phyloP scores from a whole-genome alignment of 2,329 filamentous ascomycete species.

The Capronia americana region DNA sequence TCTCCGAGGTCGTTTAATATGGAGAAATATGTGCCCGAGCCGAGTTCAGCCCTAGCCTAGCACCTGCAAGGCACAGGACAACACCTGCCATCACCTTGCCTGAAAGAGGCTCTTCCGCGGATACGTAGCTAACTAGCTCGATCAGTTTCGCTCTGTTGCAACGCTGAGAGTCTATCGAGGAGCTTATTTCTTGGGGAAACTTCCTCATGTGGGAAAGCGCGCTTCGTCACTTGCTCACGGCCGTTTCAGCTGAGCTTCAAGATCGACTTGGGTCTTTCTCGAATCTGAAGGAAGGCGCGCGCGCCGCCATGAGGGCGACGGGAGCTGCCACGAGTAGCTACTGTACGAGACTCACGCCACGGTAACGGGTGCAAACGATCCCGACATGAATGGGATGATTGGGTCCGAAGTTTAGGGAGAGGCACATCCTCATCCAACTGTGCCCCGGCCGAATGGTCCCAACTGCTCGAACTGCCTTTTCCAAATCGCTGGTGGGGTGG shows the following conservation, averaged over 20 bases:
- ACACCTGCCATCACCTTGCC: neutral
- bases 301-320: neutral
- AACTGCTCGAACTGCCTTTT: conserved; percentile 4
- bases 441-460: neutral
- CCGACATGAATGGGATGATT: neutral
- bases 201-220: conserved; percentile 4
- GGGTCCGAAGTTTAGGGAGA: neutral
- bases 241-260: conserved; percentile 5
- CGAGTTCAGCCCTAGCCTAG: neutral
- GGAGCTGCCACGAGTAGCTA: neutral
- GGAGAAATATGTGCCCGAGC: conserved; percentile 4
- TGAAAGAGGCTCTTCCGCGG: conserved; percentile 7
- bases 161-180: too few relatives aligned
- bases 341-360: neutral
- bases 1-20: conserved; percentile 8
- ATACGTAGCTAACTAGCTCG: too few relatives aligned
- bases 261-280: neutral
- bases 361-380: neutral
- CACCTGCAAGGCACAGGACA: conserved; percentile 24
- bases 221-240: neutral
- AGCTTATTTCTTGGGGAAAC: conserved; percentile 4
- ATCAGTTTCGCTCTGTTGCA: too few relatives aligned
- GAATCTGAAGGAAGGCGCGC: neutral
- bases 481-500: neutral
- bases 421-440: neutral